phyloP scores from a whole-genome alignment of 208 protist genomes.

The Herpetomonas tarakana region DNA sequence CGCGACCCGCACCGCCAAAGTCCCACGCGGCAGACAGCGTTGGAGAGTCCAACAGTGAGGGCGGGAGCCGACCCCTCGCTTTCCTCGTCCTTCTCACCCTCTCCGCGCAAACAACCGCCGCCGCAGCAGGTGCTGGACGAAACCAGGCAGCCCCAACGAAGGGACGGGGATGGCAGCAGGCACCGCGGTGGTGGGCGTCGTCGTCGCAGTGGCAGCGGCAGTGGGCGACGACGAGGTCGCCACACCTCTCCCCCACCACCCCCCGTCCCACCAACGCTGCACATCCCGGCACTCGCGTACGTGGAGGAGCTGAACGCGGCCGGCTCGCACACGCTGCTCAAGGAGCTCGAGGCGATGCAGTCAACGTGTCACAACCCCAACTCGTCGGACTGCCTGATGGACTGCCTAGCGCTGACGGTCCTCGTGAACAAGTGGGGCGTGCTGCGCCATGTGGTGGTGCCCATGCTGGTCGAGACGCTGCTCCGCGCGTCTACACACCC shows the following conservation, averaged over 20 bases:
- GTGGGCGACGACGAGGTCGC: not conserved
- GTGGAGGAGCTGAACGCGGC: conserved; percentile 13
- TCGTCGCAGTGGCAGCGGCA: not conserved
- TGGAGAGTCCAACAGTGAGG: not conserved
- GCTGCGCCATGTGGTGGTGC: conserved; percentile 41
- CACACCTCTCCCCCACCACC: conserved; percentile 1
- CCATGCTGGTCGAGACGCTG: conserved; percentile 19
- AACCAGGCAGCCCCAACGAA: not conserved
- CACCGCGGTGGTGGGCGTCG: too few relatives aligned
- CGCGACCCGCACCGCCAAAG: not conserved
- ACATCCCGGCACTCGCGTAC: conserved; percentile 4
- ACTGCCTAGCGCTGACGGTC: conserved; percentile 51
- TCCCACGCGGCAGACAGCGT: not conserved
- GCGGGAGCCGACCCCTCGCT: not conserved
- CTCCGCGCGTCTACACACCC: conserved; percentile 25
- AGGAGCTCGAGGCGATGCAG: conserved; percentile 33
- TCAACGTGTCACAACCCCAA: conserved; percentile 15
- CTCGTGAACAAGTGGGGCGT: conserved; percentile 40
- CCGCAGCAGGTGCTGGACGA: not conserved
- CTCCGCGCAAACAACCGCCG: not conserved
- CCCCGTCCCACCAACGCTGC: not conserved
- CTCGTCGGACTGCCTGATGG: conserved; percentile 15
- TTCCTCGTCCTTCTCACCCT: not conserved
- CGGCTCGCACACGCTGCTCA: conserved; percentile 8
- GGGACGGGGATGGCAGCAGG: too few relatives aligned